Evolutionary conservation across 768 basidiomycete genomes (phyloP), one percentile per base, ranked within the genome.

Genomic region (Boletus edulis): DNA sequence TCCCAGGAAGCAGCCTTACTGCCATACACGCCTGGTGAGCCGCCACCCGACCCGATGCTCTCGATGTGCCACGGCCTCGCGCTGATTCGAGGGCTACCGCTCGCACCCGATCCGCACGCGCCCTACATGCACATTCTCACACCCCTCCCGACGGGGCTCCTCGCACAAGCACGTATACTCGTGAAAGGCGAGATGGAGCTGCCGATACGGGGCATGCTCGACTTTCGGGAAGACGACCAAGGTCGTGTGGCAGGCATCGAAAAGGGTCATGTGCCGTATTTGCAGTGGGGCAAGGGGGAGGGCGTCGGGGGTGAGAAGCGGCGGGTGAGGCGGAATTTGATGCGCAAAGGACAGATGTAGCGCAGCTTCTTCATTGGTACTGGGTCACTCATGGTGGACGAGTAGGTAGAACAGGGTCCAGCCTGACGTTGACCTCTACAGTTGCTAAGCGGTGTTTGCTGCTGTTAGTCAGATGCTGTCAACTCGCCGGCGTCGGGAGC

Each of bases 161-260:
- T 96, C 3, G 58, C 64, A 0, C 62, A 54, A 18, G 51, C 67
- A 1, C 62, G 65, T 2, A 20, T 49, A 3, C 58, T 96, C 4
- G 84, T 96, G 44, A 94, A 90, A 68, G 94, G 94, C 9, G 92
- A 94, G 66, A 75, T 94, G 63, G 93, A 95, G 68, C 71, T 97
- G 0, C 94, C 94, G 0, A 75, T 94, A 1, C 89, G 88, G 84
- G 93, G 88, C 0, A 83, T 93, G 86, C 74, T 97, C 47, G 93
- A 95, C 68, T 87, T 84, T 68, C 71, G 75, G 24, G 69, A 68
- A 10, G 71, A 61, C 22, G 76, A 72, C 8, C 61, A 64, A 7
- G 75, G 80, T 0, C 56, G 52, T 20, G 73, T 85, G 6, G 81
- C 82, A 6, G 80, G 79, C 1, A 68, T 76, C 15, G 78, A 79